Conservation (phyloP, 108 stramenopile genomes). For the Conticribra weissflogii region DNA sequence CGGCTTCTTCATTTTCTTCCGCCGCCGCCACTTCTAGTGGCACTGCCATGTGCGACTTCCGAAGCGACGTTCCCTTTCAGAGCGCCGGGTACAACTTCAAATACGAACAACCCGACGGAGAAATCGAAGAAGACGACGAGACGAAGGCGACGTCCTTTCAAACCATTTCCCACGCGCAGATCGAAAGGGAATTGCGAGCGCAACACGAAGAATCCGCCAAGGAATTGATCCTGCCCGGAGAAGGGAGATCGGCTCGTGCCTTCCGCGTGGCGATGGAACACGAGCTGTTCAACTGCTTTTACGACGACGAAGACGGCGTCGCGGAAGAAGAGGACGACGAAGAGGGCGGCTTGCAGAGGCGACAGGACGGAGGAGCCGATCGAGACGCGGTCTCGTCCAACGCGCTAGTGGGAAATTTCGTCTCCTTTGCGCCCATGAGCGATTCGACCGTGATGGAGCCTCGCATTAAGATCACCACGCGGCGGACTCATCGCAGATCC, state of each 20-base stretch:
- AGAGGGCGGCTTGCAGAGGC: background rate
- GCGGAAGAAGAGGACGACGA: background rate
- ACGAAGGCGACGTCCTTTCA: background rate
- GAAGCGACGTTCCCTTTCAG: background rate
- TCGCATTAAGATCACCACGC: conserved; percentile 14
- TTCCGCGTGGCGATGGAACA: conserved; percentile 6
- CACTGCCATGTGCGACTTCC: background rate
- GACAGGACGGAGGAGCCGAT: background rate
- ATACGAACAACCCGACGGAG: background rate
- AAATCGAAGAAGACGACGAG: background rate
- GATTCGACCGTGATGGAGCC: background rate
- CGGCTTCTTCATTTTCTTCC: too few relatives aligned
- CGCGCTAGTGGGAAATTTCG: conserved; percentile 6
- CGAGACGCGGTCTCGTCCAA: background rate
- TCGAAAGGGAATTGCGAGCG: background rate
- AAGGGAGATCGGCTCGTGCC: conserved; percentile 1
- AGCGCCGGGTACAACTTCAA: background rate
- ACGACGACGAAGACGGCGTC: conserved; percentile 7
- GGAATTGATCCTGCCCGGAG: too few relatives aligned
- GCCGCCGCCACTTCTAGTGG: too few relatives aligned
- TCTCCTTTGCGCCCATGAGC: conserved; percentile 5
- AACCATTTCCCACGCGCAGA: background rate
- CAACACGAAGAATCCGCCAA: background rate
- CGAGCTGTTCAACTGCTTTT: conserved; percentile 6
- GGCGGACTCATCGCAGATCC: background rate